A percentile compares a stretch with the other conserved stretches of the same genome.
Conservation (phyloP, 208 protist genomes). For the Acanthamoeba sp. region DNA sequence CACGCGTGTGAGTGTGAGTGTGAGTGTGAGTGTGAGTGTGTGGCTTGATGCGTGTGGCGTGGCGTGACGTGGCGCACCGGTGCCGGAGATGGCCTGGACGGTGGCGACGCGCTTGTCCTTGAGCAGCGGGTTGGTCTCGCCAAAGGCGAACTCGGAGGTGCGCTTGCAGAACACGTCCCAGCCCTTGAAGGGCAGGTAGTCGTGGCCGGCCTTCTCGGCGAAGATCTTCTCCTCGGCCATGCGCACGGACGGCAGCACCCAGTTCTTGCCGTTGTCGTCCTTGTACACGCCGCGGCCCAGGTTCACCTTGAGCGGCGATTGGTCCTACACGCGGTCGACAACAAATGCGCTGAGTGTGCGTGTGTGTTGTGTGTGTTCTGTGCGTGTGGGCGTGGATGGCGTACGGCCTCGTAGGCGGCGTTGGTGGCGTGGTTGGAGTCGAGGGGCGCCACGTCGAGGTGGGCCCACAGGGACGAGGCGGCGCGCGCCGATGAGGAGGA, state of each 20-base stretch:
- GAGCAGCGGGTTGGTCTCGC: constrained; percentile 81
- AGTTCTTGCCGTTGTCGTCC: constrained; percentile 78
- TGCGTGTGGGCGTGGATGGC: not conserved
- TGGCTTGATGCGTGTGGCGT: too few species aligned
- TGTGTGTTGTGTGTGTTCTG: not conserved
- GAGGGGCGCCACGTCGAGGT: constrained; percentile 61
- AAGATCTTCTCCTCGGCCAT: constrained; percentile 87
- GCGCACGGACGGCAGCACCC: constrained; percentile 74
- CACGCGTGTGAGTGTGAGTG: not conserved
- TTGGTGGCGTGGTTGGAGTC: constrained; percentile 72
- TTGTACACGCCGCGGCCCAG: constrained; percentile 75
- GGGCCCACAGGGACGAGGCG: constrained; percentile 64
- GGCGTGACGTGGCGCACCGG: constrained; percentile 92
- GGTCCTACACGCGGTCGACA: constrained; percentile 15
- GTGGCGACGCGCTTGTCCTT: constrained; percentile 87
- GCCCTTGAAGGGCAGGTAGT: constrained; percentile 98
- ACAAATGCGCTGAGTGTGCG: not conserved
- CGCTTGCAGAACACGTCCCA: constrained; percentile 91
- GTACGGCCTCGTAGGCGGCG: constrained; percentile 74
- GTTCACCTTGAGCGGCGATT: constrained; percentile 76
- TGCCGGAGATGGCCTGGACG: constrained; percentile 94
- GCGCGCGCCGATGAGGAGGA: constrained; percentile 40
- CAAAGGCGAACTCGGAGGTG: constrained; percentile 94
- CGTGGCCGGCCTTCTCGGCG: constrained; percentile 91
- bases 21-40: constrained; percentile 74